Evolutionary conservation across 108 stramenopile species (phyloP).

Genomic region (Nitzschia inconspicua): DNA sequence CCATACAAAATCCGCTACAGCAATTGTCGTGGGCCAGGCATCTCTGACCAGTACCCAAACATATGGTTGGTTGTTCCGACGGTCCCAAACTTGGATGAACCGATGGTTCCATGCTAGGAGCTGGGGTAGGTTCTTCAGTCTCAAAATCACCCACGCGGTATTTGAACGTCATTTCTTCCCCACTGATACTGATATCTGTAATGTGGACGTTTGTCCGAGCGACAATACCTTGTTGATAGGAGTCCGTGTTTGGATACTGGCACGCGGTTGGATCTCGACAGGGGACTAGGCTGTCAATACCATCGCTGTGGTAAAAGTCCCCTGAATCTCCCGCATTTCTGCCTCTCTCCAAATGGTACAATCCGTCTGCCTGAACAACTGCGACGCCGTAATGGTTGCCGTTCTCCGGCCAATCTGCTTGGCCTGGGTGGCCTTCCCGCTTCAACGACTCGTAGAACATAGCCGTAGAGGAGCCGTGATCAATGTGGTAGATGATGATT

Average conservation of each 20-base stretch:
- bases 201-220: constrained; percentile 30
- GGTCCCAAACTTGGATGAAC: background rate
- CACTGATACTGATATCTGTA: constrained; percentile 17
- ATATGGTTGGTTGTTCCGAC: too few species aligned
- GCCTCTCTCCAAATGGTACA: constrained; percentile 58
- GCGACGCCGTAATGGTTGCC: constrained; percentile 68
- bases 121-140: background rate
- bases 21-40: too few species aligned
- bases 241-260: constrained; percentile 46
- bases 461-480: constrained; percentile 16
- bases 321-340: constrained; percentile 27
- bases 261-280: background rate
- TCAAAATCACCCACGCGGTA: constrained; percentile 10
- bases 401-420: constrained; percentile 57
- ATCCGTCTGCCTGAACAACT: constrained; percentile 65
- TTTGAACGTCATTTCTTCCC: constrained; percentile 33
- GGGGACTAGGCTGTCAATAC: constrained; percentile 11
- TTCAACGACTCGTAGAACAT: too few species aligned
- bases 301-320: constrained; percentile 17
- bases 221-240: constrained; percentile 39
- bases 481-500: constrained; percentile 55
- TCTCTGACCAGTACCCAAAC: too few species aligned
- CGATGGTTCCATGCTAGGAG: background rate
- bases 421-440: constrained; percentile 45
- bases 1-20: too few species aligned